A percentile compares a stretch with the other conserved stretches of the same genome.
Evolutionary conservation across 257 asterid genomes (phyloP).

Genomic region (Cruciata laevipes): DNA sequence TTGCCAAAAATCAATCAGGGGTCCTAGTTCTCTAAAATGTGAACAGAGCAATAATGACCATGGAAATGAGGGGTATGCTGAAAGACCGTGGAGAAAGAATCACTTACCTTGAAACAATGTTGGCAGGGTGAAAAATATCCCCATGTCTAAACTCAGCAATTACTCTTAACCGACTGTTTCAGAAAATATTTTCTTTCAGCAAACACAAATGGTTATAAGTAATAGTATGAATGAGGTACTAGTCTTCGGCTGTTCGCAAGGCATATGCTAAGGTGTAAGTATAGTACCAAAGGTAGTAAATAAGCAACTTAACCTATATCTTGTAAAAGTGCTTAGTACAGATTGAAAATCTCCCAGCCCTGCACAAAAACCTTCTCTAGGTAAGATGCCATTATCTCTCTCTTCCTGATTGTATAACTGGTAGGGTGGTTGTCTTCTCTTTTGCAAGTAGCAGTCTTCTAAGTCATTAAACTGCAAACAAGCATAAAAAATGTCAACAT

Average conservation of each 20-base stretch:
- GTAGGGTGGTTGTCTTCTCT: conserved; percentile 47
- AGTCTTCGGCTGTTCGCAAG: conserved; percentile 6
- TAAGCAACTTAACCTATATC: conserved; percentile 47
- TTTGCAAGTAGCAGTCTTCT: conserved; percentile 81
- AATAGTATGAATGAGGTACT: neutral
- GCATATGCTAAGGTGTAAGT: neutral
- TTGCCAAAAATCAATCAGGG: neutral
- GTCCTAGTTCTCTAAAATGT: neutral
- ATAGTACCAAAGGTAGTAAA: neutral
- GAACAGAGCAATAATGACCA: neutral
- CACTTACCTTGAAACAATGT: conserved; percentile 75
- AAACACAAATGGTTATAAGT: neutral
- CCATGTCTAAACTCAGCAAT: conserved; percentile 79
- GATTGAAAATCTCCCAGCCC: conserved; percentile 78
- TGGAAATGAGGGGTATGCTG: neutral
- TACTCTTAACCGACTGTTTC: conserved; percentile 70
- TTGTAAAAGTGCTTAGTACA: conserved; percentile 70
- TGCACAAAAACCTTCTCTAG: conserved; percentile 66
- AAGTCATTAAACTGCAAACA: conserved; percentile 67
- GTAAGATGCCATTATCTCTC: conserved; percentile 27
- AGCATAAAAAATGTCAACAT: conserved; percentile 17
- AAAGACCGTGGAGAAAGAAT: neutral
- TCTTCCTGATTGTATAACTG: conserved; percentile 34
- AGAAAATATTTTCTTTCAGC: conserved; percentile 12
- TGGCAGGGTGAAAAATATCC: conserved; percentile 76